A percentile compares a stretch with the other conserved stretches of the same genome.
Evolutionary conservation across 2,329 filamentous ascomycete species (phyloP).

Genomic region (Pseudodiploospora longispora): DNA sequence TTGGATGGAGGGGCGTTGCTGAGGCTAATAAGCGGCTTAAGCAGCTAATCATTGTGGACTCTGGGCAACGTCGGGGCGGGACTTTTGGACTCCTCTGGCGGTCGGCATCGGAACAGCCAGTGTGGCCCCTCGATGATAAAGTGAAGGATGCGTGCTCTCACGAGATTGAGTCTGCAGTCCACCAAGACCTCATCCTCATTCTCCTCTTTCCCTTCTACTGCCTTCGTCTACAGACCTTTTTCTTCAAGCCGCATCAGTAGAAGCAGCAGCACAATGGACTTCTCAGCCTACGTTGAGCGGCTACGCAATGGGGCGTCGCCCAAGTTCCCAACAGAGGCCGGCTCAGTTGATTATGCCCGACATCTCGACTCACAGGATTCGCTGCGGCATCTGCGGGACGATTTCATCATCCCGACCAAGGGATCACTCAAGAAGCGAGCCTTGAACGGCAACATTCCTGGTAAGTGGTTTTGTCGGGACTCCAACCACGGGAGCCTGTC

Average conservation of each 20-base stretch:
- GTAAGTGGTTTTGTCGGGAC: conserved; percentile 18
- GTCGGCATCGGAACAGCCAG: no score
- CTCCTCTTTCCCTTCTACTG: neutral
- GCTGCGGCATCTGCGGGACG: conserved; percentile 52
- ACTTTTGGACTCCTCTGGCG: no score
- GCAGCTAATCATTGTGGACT: no score
- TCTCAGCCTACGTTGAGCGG: conserved; percentile 28
- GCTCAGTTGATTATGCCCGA: conserved; percentile 39
- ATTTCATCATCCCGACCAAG: conserved; percentile 73
- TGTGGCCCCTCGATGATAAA: no score
- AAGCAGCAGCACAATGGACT: conserved; percentile 26
- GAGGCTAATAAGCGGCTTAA: no score
- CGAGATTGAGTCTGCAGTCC: no score
- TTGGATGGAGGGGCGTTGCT: no score
- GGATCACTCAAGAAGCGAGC: conserved; percentile 59
- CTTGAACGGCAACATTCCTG: conserved; percentile 37
- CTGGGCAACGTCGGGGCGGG: no score
- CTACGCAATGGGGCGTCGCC: conserved; percentile 33
- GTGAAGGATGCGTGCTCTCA: neutral
- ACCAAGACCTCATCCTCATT: neutral
- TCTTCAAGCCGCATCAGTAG: neutral
- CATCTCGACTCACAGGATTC: conserved; percentile 52
- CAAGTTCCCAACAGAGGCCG: conserved; percentile 40
- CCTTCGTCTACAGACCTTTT: neutral
- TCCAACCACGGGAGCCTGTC: no score